A percentile compares a stretch with the other conserved stretches of the same genome.
phyloP scores from a whole-genome alignment of 306 rosid genomes.

The Trichosanthes truncata region DNA sequence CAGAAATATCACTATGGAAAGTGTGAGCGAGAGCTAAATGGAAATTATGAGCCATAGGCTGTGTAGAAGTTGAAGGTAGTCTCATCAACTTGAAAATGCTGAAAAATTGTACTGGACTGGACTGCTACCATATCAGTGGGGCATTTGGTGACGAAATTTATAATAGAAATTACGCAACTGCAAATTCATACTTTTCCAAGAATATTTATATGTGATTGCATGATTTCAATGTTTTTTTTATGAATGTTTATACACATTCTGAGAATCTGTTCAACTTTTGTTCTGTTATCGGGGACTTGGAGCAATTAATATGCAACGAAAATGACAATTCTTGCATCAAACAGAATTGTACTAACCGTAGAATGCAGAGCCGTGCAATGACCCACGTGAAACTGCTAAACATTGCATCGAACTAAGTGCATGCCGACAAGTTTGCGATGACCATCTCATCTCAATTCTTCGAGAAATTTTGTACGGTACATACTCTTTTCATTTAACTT shows the following conservation, averaged over 20 bases:
- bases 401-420: conserved; percentile 1
- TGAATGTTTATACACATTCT: neutral
- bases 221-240: neutral
- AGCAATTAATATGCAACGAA: neutral
- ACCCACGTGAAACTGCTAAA: neutral
- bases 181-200: neutral
- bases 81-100: too few species aligned
- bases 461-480: too few species aligned
- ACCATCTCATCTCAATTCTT: neutral
- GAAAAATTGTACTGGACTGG: too few species aligned
- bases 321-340: conserved; percentile 5
- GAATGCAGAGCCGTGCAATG: neutral
- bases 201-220: neutral
- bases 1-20: neutral
- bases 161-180: neutral
- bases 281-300: neutral
- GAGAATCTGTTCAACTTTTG: neutral
- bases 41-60: too few species aligned
- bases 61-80: too few species aligned
- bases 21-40: too few species aligned
- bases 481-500: too few species aligned
- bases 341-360: neutral
- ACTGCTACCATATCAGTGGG: too few species aligned
- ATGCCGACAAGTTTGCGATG: neutral
- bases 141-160: too few species aligned